These are phyloP conservation scores for Nicotiana otophora DNA, from an alignment of 257 asterid genomes.

Conservation along the genomic window DNA sequence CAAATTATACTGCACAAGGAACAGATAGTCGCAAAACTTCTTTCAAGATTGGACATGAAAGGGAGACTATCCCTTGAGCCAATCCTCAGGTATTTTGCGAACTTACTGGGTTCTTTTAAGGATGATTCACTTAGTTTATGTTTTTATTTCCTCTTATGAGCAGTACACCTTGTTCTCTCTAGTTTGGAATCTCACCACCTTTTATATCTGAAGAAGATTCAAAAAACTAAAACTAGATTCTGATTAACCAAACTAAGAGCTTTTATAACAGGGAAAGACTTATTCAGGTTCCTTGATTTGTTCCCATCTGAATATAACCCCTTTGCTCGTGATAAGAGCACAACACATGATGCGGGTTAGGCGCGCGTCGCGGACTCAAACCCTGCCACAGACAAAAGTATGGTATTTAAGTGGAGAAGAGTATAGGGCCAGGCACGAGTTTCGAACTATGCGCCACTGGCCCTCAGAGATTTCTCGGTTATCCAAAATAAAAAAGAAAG, in stretches of 20 bases:
- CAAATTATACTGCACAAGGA: constrained; percentile 85
- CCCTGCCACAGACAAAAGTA: neutral
- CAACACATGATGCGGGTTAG: neutral
- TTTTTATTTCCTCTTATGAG: neutral
- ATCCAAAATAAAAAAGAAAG: neutral
- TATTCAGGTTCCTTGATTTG: constrained; percentile 1
- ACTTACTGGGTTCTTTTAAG: neutral
- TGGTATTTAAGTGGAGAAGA: neutral
- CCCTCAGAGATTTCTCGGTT: neutral
- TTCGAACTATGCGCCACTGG: neutral
- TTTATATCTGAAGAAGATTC: neutral
- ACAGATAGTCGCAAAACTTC: constrained; percentile 49
- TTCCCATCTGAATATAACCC: neutral
- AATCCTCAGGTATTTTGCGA: constrained; percentile 53
- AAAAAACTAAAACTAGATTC: neutral
- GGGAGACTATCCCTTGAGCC: constrained; percentile 79
- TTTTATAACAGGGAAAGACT: neutral
- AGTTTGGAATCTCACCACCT: neutral
- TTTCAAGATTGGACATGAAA: constrained; percentile 55
- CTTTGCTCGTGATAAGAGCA: neutral
- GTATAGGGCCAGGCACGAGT: too few relatives aligned
- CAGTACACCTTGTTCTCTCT: neutral
- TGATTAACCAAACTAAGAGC: constrained; percentile 2
- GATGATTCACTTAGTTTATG: neutral
- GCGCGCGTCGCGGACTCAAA: neutral